Evolutionary conservation across 75 land plant species (phyloP).

Genomic region (Pinus taeda): DNA sequence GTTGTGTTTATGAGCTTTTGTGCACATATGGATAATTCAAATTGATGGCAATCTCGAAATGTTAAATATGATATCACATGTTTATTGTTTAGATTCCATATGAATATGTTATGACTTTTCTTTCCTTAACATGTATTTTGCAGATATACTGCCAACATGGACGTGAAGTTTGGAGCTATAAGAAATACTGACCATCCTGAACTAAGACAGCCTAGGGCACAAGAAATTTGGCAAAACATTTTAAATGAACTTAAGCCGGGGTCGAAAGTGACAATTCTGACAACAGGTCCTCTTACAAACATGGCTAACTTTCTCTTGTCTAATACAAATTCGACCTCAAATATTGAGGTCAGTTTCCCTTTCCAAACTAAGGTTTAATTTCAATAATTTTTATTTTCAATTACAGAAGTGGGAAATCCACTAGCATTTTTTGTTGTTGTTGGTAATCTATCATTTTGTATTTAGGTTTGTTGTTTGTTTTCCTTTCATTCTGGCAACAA

Average conservation of each 20-base stretch:
- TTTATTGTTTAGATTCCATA: not conserved
- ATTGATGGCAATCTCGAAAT: not conserved
- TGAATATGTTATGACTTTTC: not conserved
- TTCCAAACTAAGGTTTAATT: too few relatives aligned
- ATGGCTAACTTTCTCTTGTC: conserved; percentile 54
- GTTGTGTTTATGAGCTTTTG: not conserved
- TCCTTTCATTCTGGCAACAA: too few relatives aligned
- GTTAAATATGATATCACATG: not conserved
- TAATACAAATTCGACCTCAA: conserved; percentile 25
- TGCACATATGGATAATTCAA: not conserved
- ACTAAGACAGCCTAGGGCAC: conserved; percentile 55
- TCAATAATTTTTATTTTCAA: too few relatives aligned
- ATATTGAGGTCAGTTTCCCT: conserved; percentile 47
- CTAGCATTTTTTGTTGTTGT: too few relatives aligned
- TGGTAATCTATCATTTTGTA: too few relatives aligned
- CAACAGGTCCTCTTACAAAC: conserved; percentile 75
- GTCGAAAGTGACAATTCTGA: conserved; percentile 51
- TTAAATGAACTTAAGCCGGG: conserved; percentile 19
- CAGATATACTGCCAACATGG: conserved; percentile 69
- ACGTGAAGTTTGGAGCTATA: conserved; percentile 52
- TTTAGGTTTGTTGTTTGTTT: too few relatives aligned
- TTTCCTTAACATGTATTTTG: not conserved
- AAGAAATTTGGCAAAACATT: conserved; percentile 51
- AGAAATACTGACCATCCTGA: conserved; percentile 61
- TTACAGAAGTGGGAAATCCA: too few relatives aligned